Percentiles rank a stretch among this genome's conserved stretches.
phyloP scores from a whole-genome alignment of 2,329 filamentous ascomycete species.

The Cercospora sp. region DNA sequence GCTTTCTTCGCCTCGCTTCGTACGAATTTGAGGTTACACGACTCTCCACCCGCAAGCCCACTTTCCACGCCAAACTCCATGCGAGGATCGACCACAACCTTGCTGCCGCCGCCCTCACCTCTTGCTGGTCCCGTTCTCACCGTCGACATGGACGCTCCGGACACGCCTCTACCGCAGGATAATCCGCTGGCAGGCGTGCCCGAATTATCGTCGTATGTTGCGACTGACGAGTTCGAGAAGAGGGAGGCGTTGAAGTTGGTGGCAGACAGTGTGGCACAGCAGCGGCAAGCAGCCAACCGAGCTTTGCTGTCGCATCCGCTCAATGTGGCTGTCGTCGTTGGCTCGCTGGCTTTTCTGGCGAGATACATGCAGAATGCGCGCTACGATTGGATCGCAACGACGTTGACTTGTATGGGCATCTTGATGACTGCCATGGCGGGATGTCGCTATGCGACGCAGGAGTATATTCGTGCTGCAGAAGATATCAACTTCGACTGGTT shows the following conservation, averaged over 20 bases:
- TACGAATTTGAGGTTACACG: conserved; percentile 71
- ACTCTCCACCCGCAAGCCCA: conserved; percentile 61
- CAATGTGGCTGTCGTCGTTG: conserved; percentile 45
- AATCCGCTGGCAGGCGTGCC: conserved; percentile 58
- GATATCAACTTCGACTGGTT: conserved; percentile 64
- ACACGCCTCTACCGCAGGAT: conserved; percentile 24
- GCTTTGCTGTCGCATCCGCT: conserved; percentile 64
- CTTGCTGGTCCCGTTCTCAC: conserved; percentile 41
- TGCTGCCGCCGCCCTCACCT: conserved; percentile 50
- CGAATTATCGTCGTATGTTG: conserved; percentile 61
- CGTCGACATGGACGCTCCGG: conserved; percentile 24
- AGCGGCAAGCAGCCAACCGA: conserved; percentile 67
- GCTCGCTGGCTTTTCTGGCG: conserved; percentile 43
- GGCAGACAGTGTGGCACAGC: conserved; percentile 79
- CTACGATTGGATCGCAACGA: conserved; percentile 56
- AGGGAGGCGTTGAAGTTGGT: conserved; percentile 70
- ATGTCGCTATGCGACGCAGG: conserved; percentile 61
- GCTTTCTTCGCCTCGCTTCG: conserved; percentile 82
- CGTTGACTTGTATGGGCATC: conserved; percentile 61
- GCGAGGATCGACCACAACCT: conserved; percentile 49
- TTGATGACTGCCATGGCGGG: conserved; percentile 64
- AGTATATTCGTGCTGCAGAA: conserved; percentile 66
- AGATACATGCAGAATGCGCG: conserved; percentile 45
- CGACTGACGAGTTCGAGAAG: conserved; percentile 58
- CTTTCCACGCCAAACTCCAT: conserved; percentile 64